Conservation (phyloP, 78 protist species). For the Dictyostelium discoideum region DNA sequence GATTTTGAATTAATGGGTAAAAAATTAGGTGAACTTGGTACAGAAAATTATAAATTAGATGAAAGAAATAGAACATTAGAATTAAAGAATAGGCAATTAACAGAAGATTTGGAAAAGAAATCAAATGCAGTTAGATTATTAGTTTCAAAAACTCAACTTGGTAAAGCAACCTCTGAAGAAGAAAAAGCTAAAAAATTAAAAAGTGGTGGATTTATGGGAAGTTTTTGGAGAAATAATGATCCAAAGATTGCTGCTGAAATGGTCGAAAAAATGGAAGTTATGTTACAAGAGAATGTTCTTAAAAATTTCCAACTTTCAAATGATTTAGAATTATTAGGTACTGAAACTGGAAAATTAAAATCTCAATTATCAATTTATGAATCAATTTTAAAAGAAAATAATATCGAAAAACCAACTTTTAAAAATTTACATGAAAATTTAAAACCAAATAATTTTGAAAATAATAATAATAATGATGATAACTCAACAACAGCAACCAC, state of each 20-base stretch:
- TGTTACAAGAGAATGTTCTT: conserved; percentile 64
- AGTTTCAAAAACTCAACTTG: conserved; percentile 70
- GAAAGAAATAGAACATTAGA: conserved; percentile 57
- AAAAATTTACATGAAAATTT: conserved; percentile 6
- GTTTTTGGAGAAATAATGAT: conserved; percentile 71
- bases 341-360: conserved; percentile 21
- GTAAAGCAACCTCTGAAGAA: conserved; percentile 43
- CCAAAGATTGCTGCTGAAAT: conserved; percentile 64
- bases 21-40: conserved; percentile 63
- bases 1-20: conserved; percentile 57
- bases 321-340: conserved; percentile 18
- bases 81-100: not conserved
- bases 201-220: conserved; percentile 55
- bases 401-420: not conserved
- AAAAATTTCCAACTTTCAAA: conserved; percentile 64
- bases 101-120: conserved; percentile 54
- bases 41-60: conserved; percentile 56
- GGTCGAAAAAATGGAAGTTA: conserved; percentile 71
- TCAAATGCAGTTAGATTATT: conserved; percentile 44
- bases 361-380: conserved; percentile 4
- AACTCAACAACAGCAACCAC: not conserved
- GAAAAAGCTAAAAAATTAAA: conserved; percentile 61
- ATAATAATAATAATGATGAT: too few species aligned
- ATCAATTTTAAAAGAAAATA: conserved; percentile 18
- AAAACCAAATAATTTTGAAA: not conserved